phyloP scores from a whole-genome alignment of 257 asterid species.

The Nicotiana obtusifolia region DNA sequence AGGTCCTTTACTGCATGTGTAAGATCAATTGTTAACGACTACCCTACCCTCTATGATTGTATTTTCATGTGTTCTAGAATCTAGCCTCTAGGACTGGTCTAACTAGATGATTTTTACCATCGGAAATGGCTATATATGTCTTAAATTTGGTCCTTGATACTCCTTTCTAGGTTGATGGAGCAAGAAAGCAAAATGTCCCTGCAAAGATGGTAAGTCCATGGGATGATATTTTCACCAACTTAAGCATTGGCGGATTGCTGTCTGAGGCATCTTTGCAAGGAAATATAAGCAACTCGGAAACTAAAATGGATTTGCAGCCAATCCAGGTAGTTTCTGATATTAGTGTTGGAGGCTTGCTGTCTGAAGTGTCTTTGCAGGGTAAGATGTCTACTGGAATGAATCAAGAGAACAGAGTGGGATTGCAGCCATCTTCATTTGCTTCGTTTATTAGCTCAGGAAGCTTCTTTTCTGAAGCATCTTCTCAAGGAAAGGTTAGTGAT shows the following conservation, averaged over 20 bases:
- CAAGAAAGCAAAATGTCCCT: slow-evolving; percentile 24
- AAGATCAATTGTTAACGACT: background rate
- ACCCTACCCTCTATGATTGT: background rate
- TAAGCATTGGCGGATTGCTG: slow-evolving; percentile 83
- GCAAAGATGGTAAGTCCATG: slow-evolving; percentile 33
- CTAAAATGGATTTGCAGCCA: slow-evolving; percentile 35
- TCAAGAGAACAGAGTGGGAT: slow-evolving; percentile 12
- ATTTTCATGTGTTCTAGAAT: background rate
- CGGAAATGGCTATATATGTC: slow-evolving; percentile 3
- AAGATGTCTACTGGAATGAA: slow-evolving; percentile 33
- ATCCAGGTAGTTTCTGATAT: slow-evolving; percentile 34
- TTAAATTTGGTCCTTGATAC: slow-evolving; percentile 6
- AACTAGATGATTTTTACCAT: slow-evolving; percentile 7
- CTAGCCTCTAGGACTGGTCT: background rate
- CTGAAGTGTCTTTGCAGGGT: slow-evolving; percentile 72
- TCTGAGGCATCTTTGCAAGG: slow-evolving; percentile 73
- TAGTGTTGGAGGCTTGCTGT: slow-evolving; percentile 72
- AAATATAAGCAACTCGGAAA: slow-evolving; percentile 33
- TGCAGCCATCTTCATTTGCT: slow-evolving; percentile 32
- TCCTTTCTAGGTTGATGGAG: slow-evolving; percentile 45
- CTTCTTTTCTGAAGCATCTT: slow-evolving; percentile 53
- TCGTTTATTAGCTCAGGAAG: slow-evolving; percentile 50
- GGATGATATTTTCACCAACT: slow-evolving; percentile 71
- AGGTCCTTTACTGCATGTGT: background rate
- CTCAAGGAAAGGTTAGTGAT: slow-evolving; percentile 9